phyloP scores from a whole-genome alignment of 352 stramenopile species.

The Saprolegnia parasitica region DNA sequence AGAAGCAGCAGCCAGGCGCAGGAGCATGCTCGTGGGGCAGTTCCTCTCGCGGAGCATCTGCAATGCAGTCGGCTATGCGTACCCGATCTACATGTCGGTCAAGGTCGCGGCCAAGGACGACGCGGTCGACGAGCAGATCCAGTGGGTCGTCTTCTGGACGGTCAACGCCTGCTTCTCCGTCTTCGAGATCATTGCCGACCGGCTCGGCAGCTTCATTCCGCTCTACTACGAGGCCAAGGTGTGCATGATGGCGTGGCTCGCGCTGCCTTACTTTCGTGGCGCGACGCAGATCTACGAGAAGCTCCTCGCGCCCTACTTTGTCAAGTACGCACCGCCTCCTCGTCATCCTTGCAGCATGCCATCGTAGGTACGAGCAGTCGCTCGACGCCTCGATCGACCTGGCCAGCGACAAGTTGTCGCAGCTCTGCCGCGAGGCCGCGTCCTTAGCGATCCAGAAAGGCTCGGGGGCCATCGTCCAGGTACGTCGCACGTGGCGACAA shows the following conservation, averaged over 20 bases:
- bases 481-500: neutral
- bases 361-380: slow-evolving; percentile 37
- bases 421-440: slow-evolving; percentile 61
- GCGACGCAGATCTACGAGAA: slow-evolving; percentile 48
- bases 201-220: slow-evolving; percentile 49
- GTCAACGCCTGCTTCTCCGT: slow-evolving; percentile 59
- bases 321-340: slow-evolving; percentile 37
- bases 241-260: slow-evolving; percentile 60
- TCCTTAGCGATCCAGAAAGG: slow-evolving; percentile 51
- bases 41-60: slow-evolving; percentile 47
- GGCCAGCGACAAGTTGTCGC: slow-evolving; percentile 58
- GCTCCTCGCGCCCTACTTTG: slow-evolving; percentile 60
- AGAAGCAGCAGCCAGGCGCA: neutral
- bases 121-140: slow-evolving; percentile 35
- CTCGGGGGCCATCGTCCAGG: slow-evolving; percentile 52
- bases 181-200: slow-evolving; percentile 57
- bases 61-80: slow-evolving; percentile 53
- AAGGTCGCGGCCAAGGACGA: slow-evolving; percentile 49
- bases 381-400: slow-evolving; percentile 54
- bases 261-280: slow-evolving; percentile 51
- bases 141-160: slow-evolving; percentile 32
- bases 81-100: slow-evolving; percentile 58
- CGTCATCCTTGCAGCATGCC: neutral
- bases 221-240: slow-evolving; percentile 78
- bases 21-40: slow-evolving; percentile 43